These are phyloP conservation scores for Bolboschoenoplectus hybrid DNA, from an alignment of 202 grass and related monocot genomes.

Conservation along the genomic window DNA sequence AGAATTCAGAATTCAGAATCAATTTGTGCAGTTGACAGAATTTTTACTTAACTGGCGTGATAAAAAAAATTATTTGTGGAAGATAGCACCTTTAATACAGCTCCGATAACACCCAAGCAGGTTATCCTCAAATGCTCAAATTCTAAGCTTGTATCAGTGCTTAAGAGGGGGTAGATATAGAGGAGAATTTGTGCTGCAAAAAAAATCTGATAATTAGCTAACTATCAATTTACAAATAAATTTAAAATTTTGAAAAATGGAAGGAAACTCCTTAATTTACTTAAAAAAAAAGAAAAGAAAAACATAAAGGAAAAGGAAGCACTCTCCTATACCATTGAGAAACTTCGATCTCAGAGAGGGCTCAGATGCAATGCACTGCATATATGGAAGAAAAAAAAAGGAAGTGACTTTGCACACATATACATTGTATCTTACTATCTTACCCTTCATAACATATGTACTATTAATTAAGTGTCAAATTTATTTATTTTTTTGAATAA, in stretches of 20 bases:
- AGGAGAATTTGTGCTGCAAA: conserved; percentile 30
- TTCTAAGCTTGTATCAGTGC: conserved; percentile 17
- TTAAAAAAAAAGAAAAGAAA: neutral
- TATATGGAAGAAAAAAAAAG: neutral
- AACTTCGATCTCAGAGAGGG: conserved; percentile 26
- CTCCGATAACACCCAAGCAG: conserved; percentile 39
- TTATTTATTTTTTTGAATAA: too few species aligned
- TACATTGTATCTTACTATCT: neutral
- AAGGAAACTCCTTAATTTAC: neutral
- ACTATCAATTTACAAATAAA: conserved; percentile 16
- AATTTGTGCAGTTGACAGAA: neutral
- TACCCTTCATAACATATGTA: neutral
- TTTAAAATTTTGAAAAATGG: neutral
- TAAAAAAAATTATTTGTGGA: neutral
- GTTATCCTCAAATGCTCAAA: conserved; percentile 43
- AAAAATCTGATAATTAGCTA: conserved; percentile 13
- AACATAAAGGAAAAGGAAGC: neutral
- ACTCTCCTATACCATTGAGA: conserved; percentile 19
- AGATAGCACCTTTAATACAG: conserved; percentile 28
- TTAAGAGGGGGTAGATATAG: conserved; percentile 38
- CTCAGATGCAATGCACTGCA: conserved; percentile 28
- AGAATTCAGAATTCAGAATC: neutral
- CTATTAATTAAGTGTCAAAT: neutral
- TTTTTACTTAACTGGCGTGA: neutral
- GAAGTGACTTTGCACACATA: neutral